Percentiles rank a stretch among this genome's conserved stretches.
phyloP scores from a whole-genome alignment of 1,284 basidiomycete species.

The Leccinum pallidistipes region DNA sequence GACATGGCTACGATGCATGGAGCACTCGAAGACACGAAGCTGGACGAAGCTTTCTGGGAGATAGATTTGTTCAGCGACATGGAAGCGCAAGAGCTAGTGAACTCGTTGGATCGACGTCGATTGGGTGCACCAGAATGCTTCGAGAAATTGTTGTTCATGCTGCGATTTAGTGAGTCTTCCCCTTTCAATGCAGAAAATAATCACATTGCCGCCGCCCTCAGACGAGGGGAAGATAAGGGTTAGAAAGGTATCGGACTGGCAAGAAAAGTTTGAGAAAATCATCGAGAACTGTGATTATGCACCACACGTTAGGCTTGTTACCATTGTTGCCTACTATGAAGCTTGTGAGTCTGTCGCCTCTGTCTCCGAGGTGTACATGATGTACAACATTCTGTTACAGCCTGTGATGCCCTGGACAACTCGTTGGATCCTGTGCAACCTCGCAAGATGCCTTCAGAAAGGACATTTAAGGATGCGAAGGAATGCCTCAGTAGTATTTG shows the following conservation, averaged over 20 bases:
- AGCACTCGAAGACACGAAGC: not conserved
- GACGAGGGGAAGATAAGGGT: constrained; percentile 25
- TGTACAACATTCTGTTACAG: not conserved
- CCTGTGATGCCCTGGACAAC: not conserved
- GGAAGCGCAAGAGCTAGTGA: not conserved
- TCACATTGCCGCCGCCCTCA: not conserved
- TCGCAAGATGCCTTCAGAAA: not conserved
- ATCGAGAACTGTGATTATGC: constrained; percentile 6
- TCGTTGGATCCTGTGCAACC: not conserved
- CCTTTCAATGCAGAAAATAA: not conserved
- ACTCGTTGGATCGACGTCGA: not conserved
- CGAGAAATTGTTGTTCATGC: constrained; percentile 17
- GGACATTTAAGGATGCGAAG: constrained; percentile 9
- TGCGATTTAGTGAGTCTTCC: constrained; percentile 22
- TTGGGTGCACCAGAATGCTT: not conserved
- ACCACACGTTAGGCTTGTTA: constrained; percentile 20
- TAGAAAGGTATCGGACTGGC: constrained; percentile 12
- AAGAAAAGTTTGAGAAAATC: constrained; percentile 8
- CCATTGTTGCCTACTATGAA: constrained; percentile 28
- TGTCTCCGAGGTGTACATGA: not conserved
- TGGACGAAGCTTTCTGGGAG: constrained; percentile 4
- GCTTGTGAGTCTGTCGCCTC: constrained; percentile 14
- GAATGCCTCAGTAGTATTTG: constrained; percentile 14
- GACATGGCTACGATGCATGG: not conserved
- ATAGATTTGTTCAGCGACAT: constrained; percentile 5